These are phyloP conservation scores for Phialophora expanda DNA, from an alignment of 2,329 filamentous ascomycete genomes.

Conservation along the genomic window DNA sequence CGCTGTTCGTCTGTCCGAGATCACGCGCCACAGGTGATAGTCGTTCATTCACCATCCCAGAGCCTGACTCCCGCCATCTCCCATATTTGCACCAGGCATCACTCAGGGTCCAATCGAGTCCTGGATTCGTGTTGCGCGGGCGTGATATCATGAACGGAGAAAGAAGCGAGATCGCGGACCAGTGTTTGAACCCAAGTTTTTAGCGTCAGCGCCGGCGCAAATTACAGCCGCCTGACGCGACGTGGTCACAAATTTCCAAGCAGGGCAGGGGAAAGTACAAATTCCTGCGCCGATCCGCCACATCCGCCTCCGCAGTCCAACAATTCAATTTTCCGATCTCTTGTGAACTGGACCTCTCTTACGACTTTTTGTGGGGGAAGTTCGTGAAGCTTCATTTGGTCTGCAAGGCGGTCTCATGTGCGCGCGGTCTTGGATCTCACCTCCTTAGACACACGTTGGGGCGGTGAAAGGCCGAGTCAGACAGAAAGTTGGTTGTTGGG, in stretches of 20 bases:
- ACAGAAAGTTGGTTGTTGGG: constrained; percentile 2
- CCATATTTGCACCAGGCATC: neutral
- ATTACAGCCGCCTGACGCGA: constrained; percentile 9
- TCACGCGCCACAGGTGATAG: constrained; percentile 6
- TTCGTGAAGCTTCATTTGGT: constrained; percentile 22
- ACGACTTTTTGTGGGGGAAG: neutral
- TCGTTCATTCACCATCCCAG: neutral
- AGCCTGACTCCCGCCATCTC: neutral
- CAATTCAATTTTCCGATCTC: constrained; percentile 8
- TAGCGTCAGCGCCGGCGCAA: constrained; percentile 12
- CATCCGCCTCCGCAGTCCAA: constrained; percentile 21
- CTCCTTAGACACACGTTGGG: neutral
- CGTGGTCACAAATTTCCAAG: constrained; percentile 8
- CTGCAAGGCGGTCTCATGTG: constrained; percentile 1
- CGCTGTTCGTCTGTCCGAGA: neutral
- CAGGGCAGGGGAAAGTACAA: constrained; percentile 17
- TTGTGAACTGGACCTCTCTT: neutral
- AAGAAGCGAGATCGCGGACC: constrained; percentile 1
- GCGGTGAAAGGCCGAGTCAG: constrained; percentile 1
- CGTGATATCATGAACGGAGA: neutral
- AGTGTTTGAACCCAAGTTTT: neutral
- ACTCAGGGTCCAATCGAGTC: constrained; percentile 1
- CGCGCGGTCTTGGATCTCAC: neutral
- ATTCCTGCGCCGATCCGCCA: constrained; percentile 24
- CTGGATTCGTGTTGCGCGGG: neutral